Conservation (phyloP, 352 stramenopile species). For the Phytophthora sp. region DNA sequence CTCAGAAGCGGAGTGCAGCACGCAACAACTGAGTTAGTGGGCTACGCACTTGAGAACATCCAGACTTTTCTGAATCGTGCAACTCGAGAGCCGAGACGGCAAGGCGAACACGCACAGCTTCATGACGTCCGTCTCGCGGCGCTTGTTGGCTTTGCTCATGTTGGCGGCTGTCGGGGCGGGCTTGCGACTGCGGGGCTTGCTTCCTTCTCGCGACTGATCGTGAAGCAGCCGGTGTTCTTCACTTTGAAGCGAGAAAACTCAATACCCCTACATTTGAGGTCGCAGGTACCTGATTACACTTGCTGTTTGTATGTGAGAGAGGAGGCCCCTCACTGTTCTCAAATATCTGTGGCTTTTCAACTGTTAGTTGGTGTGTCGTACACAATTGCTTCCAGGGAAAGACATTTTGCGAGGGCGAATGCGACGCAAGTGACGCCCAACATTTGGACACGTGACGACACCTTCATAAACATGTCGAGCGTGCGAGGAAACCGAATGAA, state of each 20-base stretch:
- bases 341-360: conserved; percentile 33
- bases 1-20: conserved; percentile 1
- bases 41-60: background rate
- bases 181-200: conserved; percentile 21
- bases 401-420: background rate
- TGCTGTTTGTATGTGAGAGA: conserved; percentile 34
- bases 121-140: conserved; percentile 90
- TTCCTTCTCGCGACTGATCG: conserved; percentile 12
- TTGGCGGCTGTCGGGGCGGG: background rate
- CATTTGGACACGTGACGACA: background rate
- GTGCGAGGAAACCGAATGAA: conserved; percentile 3
- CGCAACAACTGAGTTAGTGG: background rate
- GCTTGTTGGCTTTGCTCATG: conserved; percentile 83
- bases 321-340: conserved; percentile 5
- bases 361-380: conserved; percentile 20
- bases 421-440: background rate
- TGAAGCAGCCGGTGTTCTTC: conserved; percentile 15
- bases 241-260: conserved; percentile 31
- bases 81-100: too few species aligned
- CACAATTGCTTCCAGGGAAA: conserved; percentile 3
- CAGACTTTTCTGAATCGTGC: too few species aligned
- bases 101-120: conserved; percentile 69
- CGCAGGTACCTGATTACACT: conserved; percentile 26
- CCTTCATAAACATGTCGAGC: conserved; percentile 10
- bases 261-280: conserved; percentile 34